Conservation (phyloP, 2,329 filamentous ascomycete genomes). For the Chalaropsis thielavioides region DNA sequence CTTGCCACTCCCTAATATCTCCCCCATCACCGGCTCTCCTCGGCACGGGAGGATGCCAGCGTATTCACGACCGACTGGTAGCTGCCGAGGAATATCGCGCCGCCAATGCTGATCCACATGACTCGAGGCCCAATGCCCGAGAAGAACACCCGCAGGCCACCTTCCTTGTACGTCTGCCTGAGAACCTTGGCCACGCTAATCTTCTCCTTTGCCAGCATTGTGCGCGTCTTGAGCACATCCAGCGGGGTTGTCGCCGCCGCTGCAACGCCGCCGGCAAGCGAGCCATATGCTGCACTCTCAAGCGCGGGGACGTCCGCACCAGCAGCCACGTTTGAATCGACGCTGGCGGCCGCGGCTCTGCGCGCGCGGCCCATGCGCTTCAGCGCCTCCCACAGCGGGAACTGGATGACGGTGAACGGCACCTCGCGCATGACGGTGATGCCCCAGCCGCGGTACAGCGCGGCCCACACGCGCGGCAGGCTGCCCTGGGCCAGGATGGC, state of each 20-base stretch:
- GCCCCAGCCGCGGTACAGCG: constrained; percentile 81
- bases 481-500: constrained; percentile 46
- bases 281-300: constrained; percentile 77
- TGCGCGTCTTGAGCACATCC: constrained; percentile 89
- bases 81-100: constrained; percentile 84
- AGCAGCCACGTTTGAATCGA: constrained; percentile 15
- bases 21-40: not conserved
- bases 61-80: constrained; percentile 78
- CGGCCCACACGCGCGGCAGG: constrained; percentile 51
- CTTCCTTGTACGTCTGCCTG: constrained; percentile 46
- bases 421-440: constrained; percentile 94
- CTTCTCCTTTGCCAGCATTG: constrained; percentile 72
- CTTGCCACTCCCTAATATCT: not conserved
- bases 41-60: not conserved
- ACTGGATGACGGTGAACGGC: constrained; percentile 93
- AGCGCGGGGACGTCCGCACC: constrained; percentile 44
- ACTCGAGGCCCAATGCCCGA: constrained; percentile 67
- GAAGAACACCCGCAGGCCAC: constrained; percentile 56
- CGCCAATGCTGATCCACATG: constrained; percentile 88
- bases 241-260: constrained; percentile 82
- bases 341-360: constrained; percentile 22
- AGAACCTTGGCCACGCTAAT: constrained; percentile 47
- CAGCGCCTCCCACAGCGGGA: constrained; percentile 89
- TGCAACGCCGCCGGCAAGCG: constrained; percentile 67
- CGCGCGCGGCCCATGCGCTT: constrained; percentile 52